Evolutionary conservation across 2,329 filamentous ascomycete genomes (phyloP).

Genomic region (Whalleya microplaca): DNA sequence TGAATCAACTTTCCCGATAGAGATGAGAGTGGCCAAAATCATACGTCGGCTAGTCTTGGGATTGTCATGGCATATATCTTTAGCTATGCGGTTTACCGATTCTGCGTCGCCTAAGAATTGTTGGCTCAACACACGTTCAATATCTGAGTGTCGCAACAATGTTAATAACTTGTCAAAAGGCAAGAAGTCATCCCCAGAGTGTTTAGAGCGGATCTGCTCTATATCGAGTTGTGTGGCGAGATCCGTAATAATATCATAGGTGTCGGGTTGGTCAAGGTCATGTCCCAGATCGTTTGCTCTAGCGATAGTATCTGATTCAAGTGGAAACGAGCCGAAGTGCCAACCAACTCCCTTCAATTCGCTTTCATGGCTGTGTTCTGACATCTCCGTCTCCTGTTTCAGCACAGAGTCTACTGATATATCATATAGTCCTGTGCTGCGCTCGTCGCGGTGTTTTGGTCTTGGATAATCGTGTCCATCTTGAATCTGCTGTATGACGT

Average conservation of each 20-base stretch:
- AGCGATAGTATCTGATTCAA: not conserved
- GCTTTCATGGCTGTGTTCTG: not conserved
- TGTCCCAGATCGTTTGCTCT: not conserved
- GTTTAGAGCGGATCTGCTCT: not conserved
- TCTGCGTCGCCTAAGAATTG: not conserved
- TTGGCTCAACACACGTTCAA: not conserved
- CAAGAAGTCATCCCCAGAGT: not conserved
- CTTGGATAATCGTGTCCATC: not conserved
- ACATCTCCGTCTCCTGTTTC: too few species aligned
- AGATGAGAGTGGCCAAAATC: conserved; percentile 4
- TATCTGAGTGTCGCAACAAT: conserved; percentile 1
- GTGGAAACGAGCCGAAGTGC: not conserved
- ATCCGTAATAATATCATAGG: not conserved
- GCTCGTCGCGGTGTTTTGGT: not conserved
- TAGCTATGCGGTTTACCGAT: not conserved
- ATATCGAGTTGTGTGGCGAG: not conserved
- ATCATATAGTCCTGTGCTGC: too few species aligned
- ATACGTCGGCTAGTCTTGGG: not conserved
- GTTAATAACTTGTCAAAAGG: conserved; percentile 2
- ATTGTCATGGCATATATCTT: not conserved
- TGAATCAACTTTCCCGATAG: not conserved
- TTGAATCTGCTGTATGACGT: too few species aligned
- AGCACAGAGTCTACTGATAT: too few species aligned
- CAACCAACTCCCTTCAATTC: not conserved
- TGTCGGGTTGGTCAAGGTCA: not conserved